These are phyloP conservation scores for Vararia minispora DNA, from an alignment of 768 basidiomycete species.

Conservation along the genomic window DNA sequence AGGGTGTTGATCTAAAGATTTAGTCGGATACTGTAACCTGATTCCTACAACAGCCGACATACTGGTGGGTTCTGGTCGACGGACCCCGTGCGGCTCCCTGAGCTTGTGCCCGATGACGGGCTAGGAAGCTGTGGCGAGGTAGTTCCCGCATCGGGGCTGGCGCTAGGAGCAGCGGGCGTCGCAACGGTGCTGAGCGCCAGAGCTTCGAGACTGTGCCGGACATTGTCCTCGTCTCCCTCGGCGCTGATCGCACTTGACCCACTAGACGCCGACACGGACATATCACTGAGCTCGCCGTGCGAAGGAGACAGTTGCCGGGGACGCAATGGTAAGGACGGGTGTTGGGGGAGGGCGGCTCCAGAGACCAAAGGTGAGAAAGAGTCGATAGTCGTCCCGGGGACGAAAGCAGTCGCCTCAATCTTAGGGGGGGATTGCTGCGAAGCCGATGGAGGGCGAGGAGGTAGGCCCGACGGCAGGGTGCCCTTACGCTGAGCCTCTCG, in stretches of 20 bases:
- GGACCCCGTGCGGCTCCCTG: slow-evolving; percentile 20
- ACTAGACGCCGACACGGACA: slow-evolving; percentile 27
- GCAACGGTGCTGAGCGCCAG: slow-evolving; percentile 46
- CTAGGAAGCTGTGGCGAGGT: slow-evolving; percentile 71
- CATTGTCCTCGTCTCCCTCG: slow-evolving; percentile 27
- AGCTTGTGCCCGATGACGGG: slow-evolving; percentile 56
- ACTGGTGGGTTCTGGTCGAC: slow-evolving; percentile 92
- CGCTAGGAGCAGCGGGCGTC: slow-evolving; percentile 1
- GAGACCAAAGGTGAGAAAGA: slow-evolving; percentile 20
- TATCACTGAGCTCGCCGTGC: slow-evolving; percentile 15
- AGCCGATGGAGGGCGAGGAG: slow-evolving; percentile 16
- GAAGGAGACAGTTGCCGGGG: slow-evolving; percentile 19
- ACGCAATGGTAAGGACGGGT: slow-evolving; percentile 19
- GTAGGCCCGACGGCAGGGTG: slow-evolving; percentile 15
- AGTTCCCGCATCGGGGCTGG: slow-evolving; percentile 27
- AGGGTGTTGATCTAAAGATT: slow-evolving; percentile 76
- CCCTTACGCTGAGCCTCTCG: slow-evolving; percentile 1
- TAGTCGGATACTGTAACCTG: neutral
- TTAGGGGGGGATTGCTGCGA: slow-evolving; percentile 17
- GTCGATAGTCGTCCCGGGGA: slow-evolving; percentile 10
- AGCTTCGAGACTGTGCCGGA: slow-evolving; percentile 23
- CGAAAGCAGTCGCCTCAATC: slow-evolving; percentile 13
- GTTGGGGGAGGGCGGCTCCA: slow-evolving; percentile 16
- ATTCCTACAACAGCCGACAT: slow-evolving; percentile 16
- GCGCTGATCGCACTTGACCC: slow-evolving; percentile 28